Evolutionary conservation across 345 rosid genomes (phyloP).

Genomic region (Bruguiera sexangula): DNA sequence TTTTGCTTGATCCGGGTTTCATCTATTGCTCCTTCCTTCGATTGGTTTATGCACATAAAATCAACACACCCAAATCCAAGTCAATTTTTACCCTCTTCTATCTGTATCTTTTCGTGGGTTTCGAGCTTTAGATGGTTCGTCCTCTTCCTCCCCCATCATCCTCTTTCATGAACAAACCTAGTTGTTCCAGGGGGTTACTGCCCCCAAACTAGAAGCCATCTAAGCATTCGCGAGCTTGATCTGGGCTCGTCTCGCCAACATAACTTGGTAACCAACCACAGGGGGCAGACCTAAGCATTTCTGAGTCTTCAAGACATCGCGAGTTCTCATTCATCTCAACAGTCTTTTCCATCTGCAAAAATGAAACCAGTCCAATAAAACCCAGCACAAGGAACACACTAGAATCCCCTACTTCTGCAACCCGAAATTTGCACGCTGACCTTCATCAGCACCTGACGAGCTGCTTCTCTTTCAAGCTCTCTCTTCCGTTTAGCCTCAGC

Average conservation of each 20-base stretch:
- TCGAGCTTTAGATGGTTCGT: conserved; percentile 34
- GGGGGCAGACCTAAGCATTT: conserved; percentile 59
- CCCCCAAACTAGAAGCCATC: conserved; percentile 68
- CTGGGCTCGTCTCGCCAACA: conserved; percentile 57
- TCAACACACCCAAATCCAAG: conserved; percentile 24
- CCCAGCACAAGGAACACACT: background rate
- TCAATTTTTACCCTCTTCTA: conserved; percentile 71
- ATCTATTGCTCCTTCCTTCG: background rate
- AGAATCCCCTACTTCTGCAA: background rate
- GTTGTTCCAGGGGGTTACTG: conserved; percentile 63
- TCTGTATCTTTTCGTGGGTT: conserved; percentile 44
- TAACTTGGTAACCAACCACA: conserved; percentile 48
- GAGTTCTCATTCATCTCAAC: conserved; percentile 79
- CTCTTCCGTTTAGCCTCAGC: conserved; percentile 66
- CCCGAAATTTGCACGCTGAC: conserved; percentile 28
- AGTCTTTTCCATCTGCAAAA: conserved; percentile 83
- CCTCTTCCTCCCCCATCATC: conserved; percentile 48
- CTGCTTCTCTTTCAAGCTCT: conserved; percentile 84
- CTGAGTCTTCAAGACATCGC: conserved; percentile 69
- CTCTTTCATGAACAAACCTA: conserved; percentile 75
- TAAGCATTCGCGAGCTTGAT: conserved; percentile 39
- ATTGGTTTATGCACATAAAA: background rate
- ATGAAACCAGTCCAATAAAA: conserved; percentile 2
- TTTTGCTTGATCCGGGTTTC: background rate
- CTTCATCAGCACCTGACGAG: conserved; percentile 73